Evolutionary conservation across 768 basidiomycete genomes (phyloP), one percentile per base, ranked within the genome.

Genomic region (Suillus placidus): DNA sequence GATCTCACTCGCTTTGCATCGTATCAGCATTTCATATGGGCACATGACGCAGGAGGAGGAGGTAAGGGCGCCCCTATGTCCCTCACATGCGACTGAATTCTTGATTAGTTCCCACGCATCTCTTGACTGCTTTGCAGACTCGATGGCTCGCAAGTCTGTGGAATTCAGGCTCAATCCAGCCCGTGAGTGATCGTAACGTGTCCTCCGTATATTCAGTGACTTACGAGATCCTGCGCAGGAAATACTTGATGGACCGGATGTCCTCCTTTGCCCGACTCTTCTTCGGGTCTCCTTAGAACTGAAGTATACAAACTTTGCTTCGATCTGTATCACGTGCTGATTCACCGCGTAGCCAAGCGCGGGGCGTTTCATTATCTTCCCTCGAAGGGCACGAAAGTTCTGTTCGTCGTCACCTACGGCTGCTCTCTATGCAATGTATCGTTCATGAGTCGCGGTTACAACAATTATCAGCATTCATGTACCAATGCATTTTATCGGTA

Each of bases 21-120:
- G 0, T 87, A 88, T 70, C 86, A 86, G 67, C 88, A 88, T 67
- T 73, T 87, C n/a, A 47, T 82, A 37, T 90, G 89, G 90, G 63
- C 66, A 77, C 10, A 65, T 74, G 23, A 77, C 56, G 79, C 83
- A 35, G 78, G 77, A 6, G 73, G 68, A 37, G 70, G 74, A 68
- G 71, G 89, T 89, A 67, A 66, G 81, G 56, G 10, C 10, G 32
- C 30, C 6, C 38, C 40, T 64, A 35, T 16, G 18, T 37, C 12
- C 26, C 40, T 42, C 10, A 37, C 40, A 60, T 9, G 58, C 26
- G 60, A 65, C 63, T 64, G 45, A 61, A 45, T 35, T 23, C 23
- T 43, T 20, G n/a, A 63, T 61, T n/a, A 84, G 82, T 75, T 37
- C 23, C 69, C 45, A 69, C 74, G 18, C 70, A 79, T 23, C 60